Base-by-base conservation (phyloP, 495 filamentous ascomycete species). In the Aspergillus steynii region DNA sequence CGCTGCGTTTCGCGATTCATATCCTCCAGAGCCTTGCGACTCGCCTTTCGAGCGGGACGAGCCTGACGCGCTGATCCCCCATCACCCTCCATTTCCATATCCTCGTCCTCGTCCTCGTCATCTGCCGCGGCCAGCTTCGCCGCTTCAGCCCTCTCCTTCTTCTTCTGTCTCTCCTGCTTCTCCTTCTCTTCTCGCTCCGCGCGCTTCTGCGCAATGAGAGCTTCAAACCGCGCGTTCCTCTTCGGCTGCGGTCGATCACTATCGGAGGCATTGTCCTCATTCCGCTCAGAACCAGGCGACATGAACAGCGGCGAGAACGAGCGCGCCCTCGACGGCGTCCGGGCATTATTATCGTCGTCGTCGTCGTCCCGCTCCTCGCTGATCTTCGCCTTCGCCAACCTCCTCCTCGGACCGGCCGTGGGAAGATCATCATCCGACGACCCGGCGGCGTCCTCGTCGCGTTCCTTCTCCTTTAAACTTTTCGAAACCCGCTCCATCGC, bases 21-120 rank as follows among this genome's bases (percentile, higher is more conserved):
- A 68, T 98, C 94, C 73, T 97, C 90, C n/a, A 96, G 59, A 0
- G 96, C 95, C 77, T 94, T 97, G 78, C 96, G 98, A 76, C 93
- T 92, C 4, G 95, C 95, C 66, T 93, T 96, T 1, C 95, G 85
- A 4, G 89, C 78, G 5, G 92, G 89, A 6, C 87, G 85, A 14
- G 85, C 72, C 37, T 87, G 78, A 60, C 91, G 87, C 1, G 85
- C 85, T 32, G 91, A 71, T 60, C 81, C 86, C 37, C 79, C 75
- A 5, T 76, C 87, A 34, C 80, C 83, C 6, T 42, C 10, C 37
- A 42, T 42, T 42, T 42, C 8, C 8, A 77, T 79, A 42, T 83
- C 83, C 12, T 83, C 85, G 29, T 72, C 79, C 31, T 75, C 69
- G 14, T 71, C 73, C 29, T 66, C 72, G 53, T 73, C 66, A 50